Evolutionary conservation across 2,329 filamentous ascomycete genomes (phyloP), one percentile per base, ranked within the genome.

Genomic region (Cercospora sp.): DNA sequence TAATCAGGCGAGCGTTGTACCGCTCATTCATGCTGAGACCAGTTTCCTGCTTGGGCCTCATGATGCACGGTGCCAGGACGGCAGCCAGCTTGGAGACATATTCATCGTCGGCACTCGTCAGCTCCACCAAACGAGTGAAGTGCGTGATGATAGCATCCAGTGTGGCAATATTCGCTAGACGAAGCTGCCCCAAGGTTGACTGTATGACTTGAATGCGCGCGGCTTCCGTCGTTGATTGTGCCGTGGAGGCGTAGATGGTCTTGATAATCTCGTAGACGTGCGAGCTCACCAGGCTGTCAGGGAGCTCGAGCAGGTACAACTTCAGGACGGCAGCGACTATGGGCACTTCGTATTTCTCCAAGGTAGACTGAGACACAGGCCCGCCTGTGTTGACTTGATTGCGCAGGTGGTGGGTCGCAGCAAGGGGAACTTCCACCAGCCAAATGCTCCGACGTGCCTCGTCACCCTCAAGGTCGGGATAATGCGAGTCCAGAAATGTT

Each of bases 261-360:
- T 97, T 94, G 78, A 99, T 90, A 77, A 99, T 98, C 82, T 99
- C 96, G 80, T 99, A 99, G 67, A 99, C 93, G 79, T 98, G 94
- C 48, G 93, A 97, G 66, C 95, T 98, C 69, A 99, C 94, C 70
- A 99, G 86, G n/a, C 95, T 98, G 81, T 99, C 95, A 76, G 95
- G 95, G 66, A 99, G 87, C 82, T 99, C 95, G 72, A 97, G 87
- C 51, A 99, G 88, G 78, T 99, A 99, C 65, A 99, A 85, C 81
- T 97, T 98, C 71, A 99, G 83, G 73, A 96, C 88, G 77, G 92
- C 94, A 58, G 95, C 95, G 78, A 98, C 91, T 72, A 96, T 94
- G 58, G 95, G 93, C 73, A 99, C 91, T 79, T 99, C 95, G 78
- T 93, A 98, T 75, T 93, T 91, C 67, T 92, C 87, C 72, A 99